Base-by-base conservation (phyloP, 2,329 filamentous ascomycete genomes). In the Apiospora aurea region DNA sequence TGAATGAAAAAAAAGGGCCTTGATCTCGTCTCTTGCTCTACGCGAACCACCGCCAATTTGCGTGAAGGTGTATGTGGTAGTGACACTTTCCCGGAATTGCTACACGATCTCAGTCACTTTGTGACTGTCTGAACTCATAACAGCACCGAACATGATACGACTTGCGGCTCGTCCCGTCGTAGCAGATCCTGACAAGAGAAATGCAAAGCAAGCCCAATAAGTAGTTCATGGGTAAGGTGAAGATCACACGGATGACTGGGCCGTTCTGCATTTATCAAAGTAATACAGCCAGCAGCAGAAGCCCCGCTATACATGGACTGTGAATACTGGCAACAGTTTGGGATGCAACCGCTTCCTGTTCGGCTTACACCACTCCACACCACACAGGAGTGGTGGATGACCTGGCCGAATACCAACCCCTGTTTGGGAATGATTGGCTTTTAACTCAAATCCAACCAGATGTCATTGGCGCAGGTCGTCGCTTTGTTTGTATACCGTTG, bases 211-310 rank as follows among this genome's bases (percentile, higher is more conserved):
- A 64, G 10, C 10, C 18, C 18, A 64, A 10, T 14, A 14, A 41
- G 57, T 41, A 41, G 57, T 64, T 64, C 29, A 21, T 64, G 57
- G 57, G 57, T 64, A 64, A 64, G 57, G 57, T 64, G 57, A 64
- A 41, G 21, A 13, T 41, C 57, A n/a, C 34, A 7, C 34, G 34
- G 29, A 64, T 38, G 57, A 34, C 57, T 41, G 18, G 18, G 57
- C 16, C 34, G n/a, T 8, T 24, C 18, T 64, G 34, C 57, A 41
- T 64, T 41, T 14, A 34, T 18, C 34, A 34, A 41, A 41, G 1
- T 3, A 18, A 34, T 41, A 64, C 57, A 41, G 34, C 41, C 57
- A 64, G 57, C 57, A 64, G 34, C 34, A 57, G 26, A 29, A 29
- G 26, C 26, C 3, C 16, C 29, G 21, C n/a, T 13, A 38, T 38